phyloP scores from a whole-genome alignment of 2,329 filamentous ascomycete genomes.

The Venturia pyrina region DNA sequence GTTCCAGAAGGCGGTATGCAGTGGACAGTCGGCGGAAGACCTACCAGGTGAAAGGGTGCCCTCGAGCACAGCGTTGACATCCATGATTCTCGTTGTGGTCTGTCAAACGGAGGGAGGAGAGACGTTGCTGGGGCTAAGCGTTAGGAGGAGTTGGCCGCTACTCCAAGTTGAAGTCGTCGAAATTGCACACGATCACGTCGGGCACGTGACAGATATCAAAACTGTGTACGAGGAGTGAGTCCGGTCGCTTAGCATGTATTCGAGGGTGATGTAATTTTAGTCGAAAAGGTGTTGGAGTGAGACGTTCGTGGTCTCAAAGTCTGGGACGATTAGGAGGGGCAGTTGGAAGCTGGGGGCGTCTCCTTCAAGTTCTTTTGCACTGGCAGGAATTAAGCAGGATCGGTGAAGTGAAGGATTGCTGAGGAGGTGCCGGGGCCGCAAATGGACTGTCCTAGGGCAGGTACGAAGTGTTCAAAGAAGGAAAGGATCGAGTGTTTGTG shows the following conservation, averaged over 20 bases:
- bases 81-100: conserved; percentile 51
- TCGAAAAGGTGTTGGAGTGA: not conserved
- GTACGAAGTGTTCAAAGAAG: not conserved
- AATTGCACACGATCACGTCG: not conserved
- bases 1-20: conserved; percentile 20
- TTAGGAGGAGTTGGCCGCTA: not conserved
- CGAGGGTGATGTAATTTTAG: not conserved
- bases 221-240: not conserved
- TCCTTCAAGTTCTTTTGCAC: not conserved
- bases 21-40: conserved; percentile 25
- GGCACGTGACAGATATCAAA: not conserved
- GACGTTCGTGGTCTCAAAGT: not conserved
- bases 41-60: conserved; percentile 92
- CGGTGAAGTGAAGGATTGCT: not conserved
- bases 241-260: not conserved
- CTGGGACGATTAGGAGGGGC: not conserved
- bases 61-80: conserved; percentile 96
- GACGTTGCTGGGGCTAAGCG: conserved; percentile 12
- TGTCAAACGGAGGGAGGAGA: conserved; percentile 21
- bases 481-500: not conserved
- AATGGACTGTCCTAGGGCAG: not conserved
- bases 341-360: not conserved
- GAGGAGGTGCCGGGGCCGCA: not conserved
- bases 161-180: not conserved
- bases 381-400: not conserved